phyloP scores from a whole-genome alignment of 306 rosid species.

The Prunus padus region DNA sequence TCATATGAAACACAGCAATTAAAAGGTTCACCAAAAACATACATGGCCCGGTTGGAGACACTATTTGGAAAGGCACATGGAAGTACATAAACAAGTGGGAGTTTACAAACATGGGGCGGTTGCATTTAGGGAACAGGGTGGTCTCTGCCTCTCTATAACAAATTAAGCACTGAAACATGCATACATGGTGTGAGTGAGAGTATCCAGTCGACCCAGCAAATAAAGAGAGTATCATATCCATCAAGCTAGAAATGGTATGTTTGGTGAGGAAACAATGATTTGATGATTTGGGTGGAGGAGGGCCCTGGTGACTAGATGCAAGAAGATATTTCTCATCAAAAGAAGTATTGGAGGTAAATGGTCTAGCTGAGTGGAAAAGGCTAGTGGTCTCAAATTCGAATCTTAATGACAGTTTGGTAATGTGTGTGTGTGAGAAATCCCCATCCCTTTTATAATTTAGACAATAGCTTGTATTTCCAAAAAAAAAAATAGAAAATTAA shows the following conservation, averaged over 20 bases:
- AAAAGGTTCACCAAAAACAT: background rate
- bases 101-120: background rate
- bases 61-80: constrained; percentile 2
- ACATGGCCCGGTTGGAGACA: background rate
- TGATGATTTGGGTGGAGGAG: background rate
- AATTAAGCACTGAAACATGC: background rate
- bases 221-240: background rate
- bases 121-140: background rate
- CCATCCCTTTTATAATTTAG: too few relatives aligned
- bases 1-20: too few relatives aligned
- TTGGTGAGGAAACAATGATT: background rate
- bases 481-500: background rate
- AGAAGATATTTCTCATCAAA: background rate
- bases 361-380: too few relatives aligned
- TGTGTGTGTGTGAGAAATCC: too few relatives aligned
- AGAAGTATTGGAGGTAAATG: too few relatives aligned
- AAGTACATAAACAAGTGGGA: background rate
- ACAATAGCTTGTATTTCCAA: too few relatives aligned
- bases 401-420: rapidly evolving
- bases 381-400: too few relatives aligned
- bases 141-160: background rate
- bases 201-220: background rate
- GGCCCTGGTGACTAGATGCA: background rate
- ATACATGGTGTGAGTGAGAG: background rate
- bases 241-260: too few relatives aligned